These are phyloP conservation scores for Pezicula radicicola DNA, from an alignment of 2,329 filamentous ascomycete species.

Conservation along the genomic window DNA sequence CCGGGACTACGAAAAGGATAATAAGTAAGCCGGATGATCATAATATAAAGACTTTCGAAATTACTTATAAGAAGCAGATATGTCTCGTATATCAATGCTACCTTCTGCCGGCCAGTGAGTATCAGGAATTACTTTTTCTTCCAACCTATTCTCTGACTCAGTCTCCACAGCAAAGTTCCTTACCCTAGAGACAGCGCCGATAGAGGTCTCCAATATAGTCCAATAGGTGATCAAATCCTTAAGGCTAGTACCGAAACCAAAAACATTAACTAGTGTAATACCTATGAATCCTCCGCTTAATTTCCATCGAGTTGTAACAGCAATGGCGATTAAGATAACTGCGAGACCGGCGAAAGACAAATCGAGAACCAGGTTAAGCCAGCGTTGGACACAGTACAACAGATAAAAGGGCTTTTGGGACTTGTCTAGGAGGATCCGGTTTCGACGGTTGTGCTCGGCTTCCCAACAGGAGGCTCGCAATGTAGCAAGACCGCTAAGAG, in stretches of 20 bases:
- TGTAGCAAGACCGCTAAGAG: constrained; percentile 37
- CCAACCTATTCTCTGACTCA: constrained; percentile 27
- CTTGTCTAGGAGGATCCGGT: constrained; percentile 29
- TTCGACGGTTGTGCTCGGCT: neutral
- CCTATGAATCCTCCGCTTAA: constrained; percentile 4
- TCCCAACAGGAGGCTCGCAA: constrained; percentile 42
- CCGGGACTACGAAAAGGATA: no score
- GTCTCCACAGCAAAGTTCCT: constrained; percentile 45
- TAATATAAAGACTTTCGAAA: constrained; percentile 17
- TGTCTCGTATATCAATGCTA: neutral
- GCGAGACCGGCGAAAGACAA: constrained; percentile 34
- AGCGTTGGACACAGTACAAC: constrained; percentile 40
- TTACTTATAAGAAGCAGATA: neutral
- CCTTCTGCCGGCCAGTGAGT: neutral
- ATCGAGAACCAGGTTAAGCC: constrained; percentile 41
- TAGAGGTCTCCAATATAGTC: constrained; percentile 53
- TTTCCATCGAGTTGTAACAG: constrained; percentile 7
- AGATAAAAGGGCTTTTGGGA: constrained; percentile 44
- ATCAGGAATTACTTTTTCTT: neutral
- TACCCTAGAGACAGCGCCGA: constrained; percentile 52
- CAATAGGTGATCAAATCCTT: constrained; percentile 32
- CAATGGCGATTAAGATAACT: constrained; percentile 23
- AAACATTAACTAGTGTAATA: constrained; percentile 41
- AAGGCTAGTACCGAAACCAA: constrained; percentile 40
- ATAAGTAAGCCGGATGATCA: neutral